These are phyloP conservation scores for Penicillium sp. DNA, from an alignment of 2,329 filamentous ascomycete species.

Conservation along the genomic window DNA sequence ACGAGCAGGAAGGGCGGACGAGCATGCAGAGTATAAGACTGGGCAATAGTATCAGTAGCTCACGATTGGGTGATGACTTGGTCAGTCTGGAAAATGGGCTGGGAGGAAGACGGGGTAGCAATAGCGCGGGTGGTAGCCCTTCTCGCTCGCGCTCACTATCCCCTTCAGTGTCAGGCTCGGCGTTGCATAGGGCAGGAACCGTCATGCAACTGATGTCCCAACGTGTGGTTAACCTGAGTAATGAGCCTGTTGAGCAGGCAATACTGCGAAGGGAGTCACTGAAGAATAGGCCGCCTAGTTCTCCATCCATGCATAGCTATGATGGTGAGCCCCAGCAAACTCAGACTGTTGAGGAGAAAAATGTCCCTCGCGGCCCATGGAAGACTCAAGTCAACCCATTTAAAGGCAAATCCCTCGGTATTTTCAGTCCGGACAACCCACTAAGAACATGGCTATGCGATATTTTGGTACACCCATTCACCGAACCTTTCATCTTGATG, in stretches of 20 bases:
- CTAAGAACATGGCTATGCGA: constrained; percentile 74
- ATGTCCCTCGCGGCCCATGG: constrained; percentile 39
- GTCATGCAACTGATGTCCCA: constrained; percentile 88
- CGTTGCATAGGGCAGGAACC: constrained; percentile 66
- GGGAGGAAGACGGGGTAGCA: constrained; percentile 46
- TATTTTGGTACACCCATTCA: constrained; percentile 77
- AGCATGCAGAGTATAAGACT: constrained; percentile 54
- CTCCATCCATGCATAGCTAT: constrained; percentile 47
- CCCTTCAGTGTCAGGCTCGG: constrained; percentile 57
- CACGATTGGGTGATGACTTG: constrained; percentile 59
- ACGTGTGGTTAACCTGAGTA: constrained; percentile 94
- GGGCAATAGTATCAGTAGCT: constrained; percentile 36
- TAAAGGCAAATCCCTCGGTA: constrained; percentile 76
- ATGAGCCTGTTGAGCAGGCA: constrained; percentile 77
- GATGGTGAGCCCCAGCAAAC: constrained; percentile 39
- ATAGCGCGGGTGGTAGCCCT: constrained; percentile 31
- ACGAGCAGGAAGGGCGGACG: constrained; percentile 45
- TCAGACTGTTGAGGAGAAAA: constrained; percentile 31
- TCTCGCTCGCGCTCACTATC: constrained; percentile 55
- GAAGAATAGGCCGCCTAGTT: constrained; percentile 49
- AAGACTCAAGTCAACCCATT: constrained; percentile 65
- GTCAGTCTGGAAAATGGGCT: constrained; percentile 51
- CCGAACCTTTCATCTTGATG: constrained; percentile 79
- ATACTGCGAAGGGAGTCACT: constrained; percentile 55
- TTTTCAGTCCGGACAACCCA: constrained; percentile 75